These are phyloP conservation scores for Nakaseomyces sp. DNA, from an alignment of 1,139 yeast species.

Conservation along the genomic window DNA sequence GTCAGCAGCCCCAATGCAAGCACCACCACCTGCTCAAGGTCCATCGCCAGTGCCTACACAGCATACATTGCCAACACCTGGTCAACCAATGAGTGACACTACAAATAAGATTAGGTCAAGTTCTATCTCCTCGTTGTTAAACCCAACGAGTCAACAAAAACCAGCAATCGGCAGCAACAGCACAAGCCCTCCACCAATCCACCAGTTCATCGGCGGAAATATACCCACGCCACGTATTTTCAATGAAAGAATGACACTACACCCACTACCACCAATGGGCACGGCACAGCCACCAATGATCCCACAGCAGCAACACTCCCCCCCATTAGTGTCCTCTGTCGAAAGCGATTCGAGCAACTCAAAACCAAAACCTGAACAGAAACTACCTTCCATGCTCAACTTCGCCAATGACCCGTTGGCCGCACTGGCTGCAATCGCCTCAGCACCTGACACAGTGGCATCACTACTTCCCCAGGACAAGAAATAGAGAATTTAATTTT, in stretches of 20 bases:
- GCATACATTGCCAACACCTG: too few relatives aligned
- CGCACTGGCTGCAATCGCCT: conserved; percentile 33
- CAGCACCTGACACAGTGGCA: conserved; percentile 24
- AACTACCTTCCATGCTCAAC: conserved; percentile 14
- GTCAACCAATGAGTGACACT: background rate
- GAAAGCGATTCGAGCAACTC: conserved; percentile 8
- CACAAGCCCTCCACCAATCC: conserved; percentile 5
- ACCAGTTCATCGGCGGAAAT: conserved; percentile 1
- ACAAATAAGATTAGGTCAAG: conserved; percentile 13
- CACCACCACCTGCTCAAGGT: conserved; percentile 8
- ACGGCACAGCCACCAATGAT: background rate
- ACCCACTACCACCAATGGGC: background rate
- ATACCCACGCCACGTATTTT: conserved; percentile 5
- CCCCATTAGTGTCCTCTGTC: background rate
- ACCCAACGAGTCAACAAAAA: conserved; percentile 11
- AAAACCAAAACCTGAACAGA: background rate
- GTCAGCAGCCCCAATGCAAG: too few relatives aligned
- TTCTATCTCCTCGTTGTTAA: conserved; percentile 20
- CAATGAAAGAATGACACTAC: background rate
- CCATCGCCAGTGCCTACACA: too few relatives aligned
- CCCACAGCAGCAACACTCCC: background rate
- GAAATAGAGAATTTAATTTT: background rate
- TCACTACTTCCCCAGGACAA: conserved; percentile 2
- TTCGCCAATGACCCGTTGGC: conserved; percentile 32
- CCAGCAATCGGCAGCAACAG: conserved; percentile 1